Evolutionary conservation across 2,329 filamentous ascomycete genomes (phyloP).

Genomic region (Nemania abortiva): DNA sequence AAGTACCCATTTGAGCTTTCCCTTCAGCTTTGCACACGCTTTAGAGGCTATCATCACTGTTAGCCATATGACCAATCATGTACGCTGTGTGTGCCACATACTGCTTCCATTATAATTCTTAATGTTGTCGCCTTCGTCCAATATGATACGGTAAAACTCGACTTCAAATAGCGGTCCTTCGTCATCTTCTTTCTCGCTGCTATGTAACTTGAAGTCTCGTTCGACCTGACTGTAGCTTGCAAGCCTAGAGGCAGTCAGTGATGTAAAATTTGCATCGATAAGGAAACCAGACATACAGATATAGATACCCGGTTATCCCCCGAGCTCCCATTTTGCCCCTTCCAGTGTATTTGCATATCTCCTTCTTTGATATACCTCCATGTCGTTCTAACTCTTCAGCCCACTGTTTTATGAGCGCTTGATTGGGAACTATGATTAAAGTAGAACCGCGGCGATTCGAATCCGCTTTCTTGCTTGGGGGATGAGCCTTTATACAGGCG

Average conservation of each 20-base stretch:
- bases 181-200: background rate
- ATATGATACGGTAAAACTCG: constrained; percentile 35
- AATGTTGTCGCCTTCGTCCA: constrained; percentile 39
- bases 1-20: constrained; percentile 32
- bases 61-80: background rate
- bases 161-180: constrained; percentile 26
- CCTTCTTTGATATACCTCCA: background rate
- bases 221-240: constrained; percentile 32
- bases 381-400: constrained; percentile 8
- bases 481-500: constrained; percentile 24
- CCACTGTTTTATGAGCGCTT: constrained; percentile 28
- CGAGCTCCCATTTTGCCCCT: background rate
- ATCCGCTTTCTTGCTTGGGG: constrained; percentile 13
- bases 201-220: constrained; percentile 9
- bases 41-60: constrained; percentile 30
- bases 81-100: constrained; percentile 12
- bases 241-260: constrained; percentile 23
- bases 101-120: constrained; percentile 31
- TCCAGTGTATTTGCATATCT: constrained; percentile 11
- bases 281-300: constrained; percentile 21
- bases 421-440: constrained; percentile 28
- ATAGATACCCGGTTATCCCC: background rate
- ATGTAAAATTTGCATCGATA: background rate
- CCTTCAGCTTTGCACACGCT: constrained; percentile 31
- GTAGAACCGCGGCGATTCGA: background rate